phyloP scores from a whole-genome alignment of 306 rosid species.

The Rosa multiflora region DNA sequence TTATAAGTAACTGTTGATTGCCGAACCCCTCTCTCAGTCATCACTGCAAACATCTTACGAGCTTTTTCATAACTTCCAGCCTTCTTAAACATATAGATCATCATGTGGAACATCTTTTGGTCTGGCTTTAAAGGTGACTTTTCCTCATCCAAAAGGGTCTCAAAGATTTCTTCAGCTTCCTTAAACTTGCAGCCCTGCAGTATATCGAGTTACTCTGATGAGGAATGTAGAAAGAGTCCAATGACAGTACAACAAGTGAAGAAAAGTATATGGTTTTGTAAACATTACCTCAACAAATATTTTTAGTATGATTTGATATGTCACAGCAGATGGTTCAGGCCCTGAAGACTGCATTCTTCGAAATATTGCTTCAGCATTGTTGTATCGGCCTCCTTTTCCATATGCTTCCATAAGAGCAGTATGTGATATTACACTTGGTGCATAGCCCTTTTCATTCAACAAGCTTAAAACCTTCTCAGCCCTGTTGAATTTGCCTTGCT shows the following conservation, averaged over 20 bases:
- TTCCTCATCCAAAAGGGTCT: slow-evolving; percentile 63
- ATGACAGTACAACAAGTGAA: neutral
- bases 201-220: slow-evolving; percentile 19
- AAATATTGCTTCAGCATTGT: slow-evolving; percentile 90
- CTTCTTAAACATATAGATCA: slow-evolving; percentile 91
- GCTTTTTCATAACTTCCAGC: slow-evolving; percentile 87
- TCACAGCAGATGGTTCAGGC: slow-evolving; percentile 89
- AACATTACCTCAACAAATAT: slow-evolving; percentile 67
- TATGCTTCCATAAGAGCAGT: slow-evolving; percentile 99
- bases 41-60: slow-evolving; percentile 71
- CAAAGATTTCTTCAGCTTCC: slow-evolving; percentile 83
- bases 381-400: slow-evolving; percentile 74
- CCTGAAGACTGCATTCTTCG: slow-evolving; percentile 84
- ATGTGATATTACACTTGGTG: slow-evolving; percentile 73
- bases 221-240: slow-evolving; percentile 33
- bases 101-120: slow-evolving; percentile 92
- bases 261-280: neutral
- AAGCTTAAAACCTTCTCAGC: slow-evolving; percentile 68
- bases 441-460: slow-evolving; percentile 72
- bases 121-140: slow-evolving; percentile 75
- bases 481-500: slow-evolving; percentile 72
- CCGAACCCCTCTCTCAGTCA: slow-evolving; percentile 70
- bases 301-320: slow-evolving; percentile 86
- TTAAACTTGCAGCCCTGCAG: slow-evolving; percentile 70
- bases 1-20: slow-evolving; percentile 80